Evolutionary conservation across 148 eudicot genomes (phyloP), one percentile per base, ranked within the genome.

Genomic region (Rhododendron simsii): DNA sequence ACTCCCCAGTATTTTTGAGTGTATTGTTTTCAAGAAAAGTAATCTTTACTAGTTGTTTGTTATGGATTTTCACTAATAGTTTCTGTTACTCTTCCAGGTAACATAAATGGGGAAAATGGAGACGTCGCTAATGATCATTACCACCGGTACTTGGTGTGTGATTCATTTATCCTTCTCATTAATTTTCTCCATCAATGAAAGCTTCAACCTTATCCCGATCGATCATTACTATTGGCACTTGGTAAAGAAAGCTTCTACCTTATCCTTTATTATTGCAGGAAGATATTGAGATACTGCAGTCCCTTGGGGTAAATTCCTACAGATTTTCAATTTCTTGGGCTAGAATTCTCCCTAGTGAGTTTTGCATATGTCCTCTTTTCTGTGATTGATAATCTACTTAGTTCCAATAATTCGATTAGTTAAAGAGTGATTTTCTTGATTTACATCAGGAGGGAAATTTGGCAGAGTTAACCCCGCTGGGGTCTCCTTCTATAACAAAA

Each of bases 261-360:
- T 61, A 15, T 41, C n/a, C 57, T 21, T 59, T 21, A 77, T 39
- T 21, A 35, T 7, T 65, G 76, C 94, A 94, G 98, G 94, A 93
- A 88, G 98, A 95, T 83, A 93, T 96, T 21, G 93, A 94, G 45
- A 87, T 91, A 39, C 53, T 96, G 83, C 89, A 90, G 57, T 89
- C 92, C 48, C 95, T 96, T 69, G 95, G 99, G 39, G 89, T 96
- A 78, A 87, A 93, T 88, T 91, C 96, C 23, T 96, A 96, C 87
- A 86, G 99, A 65, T 91, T 96, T 79, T 96, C 99, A 41, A 93
- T 96, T 73, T 93, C 99, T 63, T 96, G 99, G 95, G 79, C 95
- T 15, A 91, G 99, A 92, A 75, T 95, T 91, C 83, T 95, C 73
- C 98, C 98, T 48, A 87, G 98, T 94, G 89, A 78, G 91, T 65